These are phyloP conservation scores for Misopates orontium DNA, from an alignment of 257 asterid genomes.

Conservation along the genomic window DNA sequence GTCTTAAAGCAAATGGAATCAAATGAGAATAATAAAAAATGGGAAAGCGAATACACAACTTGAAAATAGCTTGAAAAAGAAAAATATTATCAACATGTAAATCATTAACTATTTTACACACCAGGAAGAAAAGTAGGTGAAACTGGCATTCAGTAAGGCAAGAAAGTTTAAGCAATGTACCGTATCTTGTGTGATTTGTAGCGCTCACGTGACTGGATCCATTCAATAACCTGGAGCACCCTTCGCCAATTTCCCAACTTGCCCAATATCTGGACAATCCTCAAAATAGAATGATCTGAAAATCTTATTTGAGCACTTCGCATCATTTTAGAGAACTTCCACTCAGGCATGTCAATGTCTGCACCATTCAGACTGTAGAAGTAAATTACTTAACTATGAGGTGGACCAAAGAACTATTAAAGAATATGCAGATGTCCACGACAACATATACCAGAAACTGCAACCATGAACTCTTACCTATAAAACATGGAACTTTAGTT, in stretches of 20 bases:
- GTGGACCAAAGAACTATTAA: constrained; percentile 26
- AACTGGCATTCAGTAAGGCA: neutral
- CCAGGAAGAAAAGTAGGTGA: neutral
- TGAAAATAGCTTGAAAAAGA: neutral
- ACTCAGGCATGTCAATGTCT: constrained; percentile 94
- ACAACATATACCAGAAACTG: constrained; percentile 20
- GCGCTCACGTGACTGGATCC: constrained; percentile 85
- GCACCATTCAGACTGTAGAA: constrained; percentile 98
- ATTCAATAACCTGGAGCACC: constrained; percentile 90
- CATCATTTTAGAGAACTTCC: constrained; percentile 91
- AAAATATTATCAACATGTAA: neutral
- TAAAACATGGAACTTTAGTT: neutral
- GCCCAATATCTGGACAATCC: constrained; percentile 85
- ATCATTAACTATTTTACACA: neutral
- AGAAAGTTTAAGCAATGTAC: constrained; percentile 34
- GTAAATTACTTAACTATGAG: constrained; percentile 57
- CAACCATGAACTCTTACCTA: constrained; percentile 22
- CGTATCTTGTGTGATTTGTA: constrained; percentile 79
- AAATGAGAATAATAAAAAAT: neutral
- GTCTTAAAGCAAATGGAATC: neutral
- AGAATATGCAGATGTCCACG: neutral
- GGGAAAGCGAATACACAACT: neutral
- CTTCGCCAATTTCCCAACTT: constrained; percentile 90
- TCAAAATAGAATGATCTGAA: constrained; percentile 84
- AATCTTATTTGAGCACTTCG: constrained; percentile 81